Evolutionary conservation across 768 basidiomycete species (phyloP).

Genomic region (Trametes elegans): DNA sequence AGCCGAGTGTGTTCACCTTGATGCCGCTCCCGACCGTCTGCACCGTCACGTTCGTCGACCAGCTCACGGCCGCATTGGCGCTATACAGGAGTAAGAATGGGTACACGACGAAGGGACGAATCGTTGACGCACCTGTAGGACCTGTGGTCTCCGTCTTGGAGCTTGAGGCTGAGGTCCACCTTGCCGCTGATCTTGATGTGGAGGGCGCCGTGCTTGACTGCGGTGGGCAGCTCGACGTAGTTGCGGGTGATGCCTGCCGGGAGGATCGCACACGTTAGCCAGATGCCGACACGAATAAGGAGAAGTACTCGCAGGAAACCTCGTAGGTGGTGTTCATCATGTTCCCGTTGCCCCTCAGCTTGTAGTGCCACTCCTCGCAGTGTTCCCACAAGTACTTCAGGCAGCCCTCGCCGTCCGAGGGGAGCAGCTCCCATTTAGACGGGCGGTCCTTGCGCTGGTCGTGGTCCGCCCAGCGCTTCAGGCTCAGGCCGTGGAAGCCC

Average conservation of each 20-base stretch:
- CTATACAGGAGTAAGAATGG: conserved; percentile 10
- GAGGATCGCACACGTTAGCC: too few species aligned
- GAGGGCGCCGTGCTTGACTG: conserved; percentile 22
- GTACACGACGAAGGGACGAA: not conserved
- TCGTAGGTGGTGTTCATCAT: conserved; percentile 20
- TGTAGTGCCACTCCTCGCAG: conserved; percentile 27
- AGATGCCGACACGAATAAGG: too few species aligned
- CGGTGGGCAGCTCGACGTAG: conserved; percentile 28
- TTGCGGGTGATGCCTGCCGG: conserved; percentile 31
- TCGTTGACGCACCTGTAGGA: conserved; percentile 8
- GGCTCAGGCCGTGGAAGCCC: conserved; percentile 22
- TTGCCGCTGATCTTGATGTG: conserved; percentile 29
- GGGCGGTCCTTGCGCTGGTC: conserved; percentile 20
- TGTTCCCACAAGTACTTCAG: conserved; percentile 30
- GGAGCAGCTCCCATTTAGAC: conserved; percentile 21
- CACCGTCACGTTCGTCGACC: conserved; percentile 25
- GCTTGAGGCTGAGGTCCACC: conserved; percentile 22
- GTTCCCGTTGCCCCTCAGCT: conserved; percentile 22
- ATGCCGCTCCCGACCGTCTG: conserved; percentile 23
- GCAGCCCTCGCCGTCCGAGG: conserved; percentile 13
- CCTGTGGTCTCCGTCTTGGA: conserved; percentile 15
- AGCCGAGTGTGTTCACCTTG: conserved; percentile 21
- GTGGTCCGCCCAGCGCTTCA: conserved; percentile 28
- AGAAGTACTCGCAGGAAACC: conserved; percentile 19
- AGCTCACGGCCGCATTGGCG: conserved; percentile 23